Base-by-base conservation (phyloP, 2,329 filamentous ascomycete genomes). In the Claviceps spartinae region DNA sequence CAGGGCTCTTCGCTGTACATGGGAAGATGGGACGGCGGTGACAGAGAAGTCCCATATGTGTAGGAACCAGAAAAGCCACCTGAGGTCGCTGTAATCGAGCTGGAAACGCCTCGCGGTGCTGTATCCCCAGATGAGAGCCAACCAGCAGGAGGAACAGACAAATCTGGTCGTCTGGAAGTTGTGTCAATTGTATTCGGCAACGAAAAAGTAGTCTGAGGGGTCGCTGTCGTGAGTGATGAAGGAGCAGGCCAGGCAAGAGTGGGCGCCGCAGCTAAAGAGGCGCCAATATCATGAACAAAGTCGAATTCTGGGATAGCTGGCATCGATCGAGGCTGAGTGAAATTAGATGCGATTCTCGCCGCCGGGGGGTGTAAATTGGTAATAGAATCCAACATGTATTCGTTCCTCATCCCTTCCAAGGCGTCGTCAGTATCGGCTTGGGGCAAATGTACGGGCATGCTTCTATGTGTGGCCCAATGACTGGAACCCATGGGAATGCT, bases 161-260 rank as follows among this genome's bases (percentile, higher is more conserved):
- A 64, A 14, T 72, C 71, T 6, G 72, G 71, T 22, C 48, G 30
- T n/a, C 47, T 45, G 9, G 40, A 22, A 41, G 22, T 9, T 8
- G 41, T 26, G 16, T 46, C 24, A 11, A 52, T 20, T 22, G 43
- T 18, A 18, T 72, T 58, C 9, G 58, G 69, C 2, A 74, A 72
- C 2, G 74, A 76, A 56, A 71, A 76, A 24, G 64, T 65, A 60
- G 73, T 75, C 45, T 71, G 71, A 7, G 72, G 66, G n/a, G 70
- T 64, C 13, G 74, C 74, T 3, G 72, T 73, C 3, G 67, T 59
- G 63, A 72, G 70, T 5, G 65, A 65, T 8, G 73, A 67, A 48
- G 59, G 61, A 30, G 73, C 72, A 37, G 65, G 64, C 60, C 64
- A 67, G 30, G 58, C 41, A 8, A 58, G 44, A 20, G 53, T 55